These are phyloP conservation scores for Aspergillus baeticus DNA, from an alignment of 495 filamentous ascomycete species.

Conservation along the genomic window DNA sequence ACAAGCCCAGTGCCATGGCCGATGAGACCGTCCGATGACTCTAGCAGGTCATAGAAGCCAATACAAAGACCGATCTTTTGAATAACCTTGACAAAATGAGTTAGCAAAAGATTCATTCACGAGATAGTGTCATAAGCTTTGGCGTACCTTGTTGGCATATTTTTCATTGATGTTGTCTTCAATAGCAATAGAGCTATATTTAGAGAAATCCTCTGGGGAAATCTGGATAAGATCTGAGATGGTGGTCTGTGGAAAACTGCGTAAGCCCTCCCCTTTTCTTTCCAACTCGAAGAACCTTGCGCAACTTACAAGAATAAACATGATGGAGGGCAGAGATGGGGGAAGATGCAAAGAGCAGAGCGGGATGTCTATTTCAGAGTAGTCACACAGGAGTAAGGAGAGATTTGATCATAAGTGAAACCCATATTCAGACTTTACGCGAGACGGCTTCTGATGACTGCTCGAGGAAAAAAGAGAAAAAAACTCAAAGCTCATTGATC, in stretches of 20 bases:
- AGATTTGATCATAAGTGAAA: constrained; percentile 5
- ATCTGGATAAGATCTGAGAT: constrained; percentile 93
- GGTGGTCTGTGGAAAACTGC: constrained; percentile 47
- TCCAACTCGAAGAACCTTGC: not conserved
- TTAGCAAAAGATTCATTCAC: too few relatives aligned
- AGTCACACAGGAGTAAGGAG: constrained; percentile 1
- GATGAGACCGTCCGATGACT: constrained; percentile 86
- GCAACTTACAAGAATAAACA: constrained; percentile 55
- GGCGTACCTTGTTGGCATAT: constrained; percentile 82
- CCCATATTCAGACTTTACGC: constrained; percentile 21
- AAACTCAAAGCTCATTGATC: constrained; percentile 14
- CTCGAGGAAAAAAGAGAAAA: too few relatives aligned
- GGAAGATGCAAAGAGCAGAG: not conserved
- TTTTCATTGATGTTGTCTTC: constrained; percentile 95
- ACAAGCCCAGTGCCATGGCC: constrained; percentile 86
- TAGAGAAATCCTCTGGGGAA: constrained; percentile 78
- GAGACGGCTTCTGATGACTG: not conserved
- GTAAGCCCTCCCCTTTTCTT: constrained; percentile 16
- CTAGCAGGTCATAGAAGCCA: constrained; percentile 81
- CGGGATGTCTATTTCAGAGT: constrained; percentile 8
- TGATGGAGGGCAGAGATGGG: constrained; percentile 28
- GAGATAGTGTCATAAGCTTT: not conserved
- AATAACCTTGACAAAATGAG: constrained; percentile 59
- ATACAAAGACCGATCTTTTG: constrained; percentile 89
- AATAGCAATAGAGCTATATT: constrained; percentile 72